phyloP scores from a whole-genome alignment of 2,329 filamentous ascomycete species.

The Fusarium protoensiforme region DNA sequence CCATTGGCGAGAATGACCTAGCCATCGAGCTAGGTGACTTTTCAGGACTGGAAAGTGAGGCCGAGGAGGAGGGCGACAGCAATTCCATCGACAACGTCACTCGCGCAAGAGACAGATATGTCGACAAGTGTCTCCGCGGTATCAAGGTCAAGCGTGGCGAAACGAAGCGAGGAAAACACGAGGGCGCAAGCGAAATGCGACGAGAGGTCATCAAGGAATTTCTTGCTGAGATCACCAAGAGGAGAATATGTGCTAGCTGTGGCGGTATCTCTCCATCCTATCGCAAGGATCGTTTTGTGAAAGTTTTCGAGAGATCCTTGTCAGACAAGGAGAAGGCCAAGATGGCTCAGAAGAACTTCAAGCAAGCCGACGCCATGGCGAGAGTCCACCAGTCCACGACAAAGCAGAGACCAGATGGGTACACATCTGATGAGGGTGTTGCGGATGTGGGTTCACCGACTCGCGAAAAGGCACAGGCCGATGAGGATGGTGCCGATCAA shows the following conservation, averaged over 20 bases:
- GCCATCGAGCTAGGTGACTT: constrained; percentile 48
- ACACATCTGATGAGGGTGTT: constrained; percentile 74
- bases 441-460: constrained; percentile 70
- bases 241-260: constrained; percentile 75
- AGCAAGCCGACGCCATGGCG: constrained; percentile 76
- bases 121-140: constrained; percentile 75
- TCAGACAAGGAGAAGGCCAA: constrained; percentile 78
- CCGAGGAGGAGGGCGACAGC: constrained; percentile 70
- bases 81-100: constrained; percentile 62
- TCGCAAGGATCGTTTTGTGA: constrained; percentile 90
- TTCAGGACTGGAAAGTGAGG: constrained; percentile 63
- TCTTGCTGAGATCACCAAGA: constrained; percentile 75
- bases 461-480: constrained; percentile 48
- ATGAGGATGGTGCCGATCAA: constrained; percentile 62
- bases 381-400: constrained; percentile 46
- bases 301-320: constrained; percentile 90
- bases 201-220: constrained; percentile 84
- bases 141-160: constrained; percentile 63
- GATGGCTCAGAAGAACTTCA: constrained; percentile 78
- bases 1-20: constrained; percentile 58
- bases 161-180: constrained; percentile 76
- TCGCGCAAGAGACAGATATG: constrained; percentile 71
- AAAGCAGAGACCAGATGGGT: constrained; percentile 55
- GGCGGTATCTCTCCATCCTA: constrained; percentile 81
- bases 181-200: constrained; percentile 82